phyloP scores from a whole-genome alignment of 2,329 filamentous ascomycete species.

The Ophiostoma sp. region DNA sequence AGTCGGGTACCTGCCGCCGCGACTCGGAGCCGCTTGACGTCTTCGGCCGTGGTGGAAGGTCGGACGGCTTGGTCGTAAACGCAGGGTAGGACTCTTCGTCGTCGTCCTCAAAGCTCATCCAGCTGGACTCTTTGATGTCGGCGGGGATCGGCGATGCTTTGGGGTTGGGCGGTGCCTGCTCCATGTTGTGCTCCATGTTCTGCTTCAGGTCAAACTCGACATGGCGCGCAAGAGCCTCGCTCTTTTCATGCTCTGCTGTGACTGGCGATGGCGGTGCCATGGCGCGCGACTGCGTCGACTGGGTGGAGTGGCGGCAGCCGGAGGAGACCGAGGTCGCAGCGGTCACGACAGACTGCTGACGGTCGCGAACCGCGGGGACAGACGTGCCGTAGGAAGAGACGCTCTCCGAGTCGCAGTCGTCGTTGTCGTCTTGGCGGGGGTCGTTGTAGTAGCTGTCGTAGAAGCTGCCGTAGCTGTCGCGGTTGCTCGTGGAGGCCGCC shows the following conservation, averaged over 20 bases:
- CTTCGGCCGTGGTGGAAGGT: constrained; percentile 19
- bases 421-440: constrained; percentile 21
- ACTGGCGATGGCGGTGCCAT: constrained; percentile 16
- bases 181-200: not conserved
- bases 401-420: constrained; percentile 20
- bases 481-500: not conserved
- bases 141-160: not conserved
- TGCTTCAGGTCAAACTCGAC: constrained; percentile 22
- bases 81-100: not conserved
- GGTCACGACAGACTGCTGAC: constrained; percentile 36
- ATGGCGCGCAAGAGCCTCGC: constrained; percentile 15
- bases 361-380: constrained; percentile 32
- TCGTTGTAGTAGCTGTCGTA: constrained; percentile 16
- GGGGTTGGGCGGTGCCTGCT: not conserved
- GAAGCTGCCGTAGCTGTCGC: constrained; percentile 15
- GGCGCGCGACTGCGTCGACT: constrained; percentile 26
- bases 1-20: constrained; percentile 7
- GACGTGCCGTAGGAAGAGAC: constrained; percentile 36
- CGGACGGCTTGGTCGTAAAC: not conserved
- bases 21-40: constrained; percentile 18
- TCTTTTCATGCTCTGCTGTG: not conserved
- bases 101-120: constrained; percentile 29
- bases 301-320: constrained; percentile 31
- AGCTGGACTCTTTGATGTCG: constrained; percentile 25
- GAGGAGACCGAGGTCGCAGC: constrained; percentile 38